Conservation (phyloP, 768 basidiomycete species). For the Kwoniella sp. region DNA sequence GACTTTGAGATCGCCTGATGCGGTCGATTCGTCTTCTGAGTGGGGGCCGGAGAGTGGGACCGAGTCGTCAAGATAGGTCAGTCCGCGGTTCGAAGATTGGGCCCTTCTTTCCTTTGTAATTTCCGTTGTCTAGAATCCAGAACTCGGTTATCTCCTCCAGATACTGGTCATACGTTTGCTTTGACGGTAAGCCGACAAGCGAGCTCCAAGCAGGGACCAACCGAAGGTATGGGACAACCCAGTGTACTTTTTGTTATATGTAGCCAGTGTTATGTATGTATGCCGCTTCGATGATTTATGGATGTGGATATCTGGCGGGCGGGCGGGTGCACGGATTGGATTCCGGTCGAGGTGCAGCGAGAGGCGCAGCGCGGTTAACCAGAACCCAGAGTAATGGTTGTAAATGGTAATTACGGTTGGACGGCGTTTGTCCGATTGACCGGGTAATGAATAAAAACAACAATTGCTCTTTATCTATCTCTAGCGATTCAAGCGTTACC, state of each 20-base stretch:
- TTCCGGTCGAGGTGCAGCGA: not conserved
- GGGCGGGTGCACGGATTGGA: not conserved
- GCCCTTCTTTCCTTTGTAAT: not conserved
- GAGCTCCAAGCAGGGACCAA: too few species aligned
- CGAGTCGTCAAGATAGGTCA: not conserved
- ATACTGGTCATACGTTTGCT: not conserved
- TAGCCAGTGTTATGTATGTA: too few species aligned
- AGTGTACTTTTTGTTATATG: too few species aligned
- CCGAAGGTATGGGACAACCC: too few species aligned
- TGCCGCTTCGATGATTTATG: too few species aligned
- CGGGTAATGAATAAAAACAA: not conserved
- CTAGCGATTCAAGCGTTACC: not conserved
- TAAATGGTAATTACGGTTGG: not conserved
- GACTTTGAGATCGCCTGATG: not conserved
- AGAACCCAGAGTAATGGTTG: not conserved
- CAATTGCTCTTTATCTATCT: not conserved
- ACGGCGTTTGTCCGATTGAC: conserved; percentile 1
- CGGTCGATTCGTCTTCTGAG: not conserved
- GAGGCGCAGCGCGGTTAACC: not conserved
- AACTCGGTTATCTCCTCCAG: not conserved
- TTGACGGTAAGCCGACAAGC: not conserved
- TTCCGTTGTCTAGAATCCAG: conserved; percentile 1
- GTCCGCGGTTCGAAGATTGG: not conserved
- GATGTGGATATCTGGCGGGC: too few species aligned
- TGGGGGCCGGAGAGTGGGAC: not conserved